Evolutionary conservation across 257 asterid species (phyloP).

Genomic region (Fraxinus anomala): DNA sequence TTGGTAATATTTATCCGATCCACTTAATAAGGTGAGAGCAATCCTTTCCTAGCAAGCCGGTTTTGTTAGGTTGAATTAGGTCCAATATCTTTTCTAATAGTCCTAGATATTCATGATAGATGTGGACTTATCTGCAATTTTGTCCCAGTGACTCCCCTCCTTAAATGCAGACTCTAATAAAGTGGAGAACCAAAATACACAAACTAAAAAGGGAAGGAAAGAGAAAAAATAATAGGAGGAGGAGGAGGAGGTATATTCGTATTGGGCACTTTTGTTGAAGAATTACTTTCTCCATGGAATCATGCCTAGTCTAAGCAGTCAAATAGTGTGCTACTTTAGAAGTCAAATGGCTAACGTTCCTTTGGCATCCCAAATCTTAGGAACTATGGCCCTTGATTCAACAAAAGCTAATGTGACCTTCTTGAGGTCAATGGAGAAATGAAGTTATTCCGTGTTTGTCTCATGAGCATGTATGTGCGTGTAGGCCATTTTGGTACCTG

Average conservation of each 20-base stretch:
- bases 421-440: not conserved
- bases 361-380: not conserved
- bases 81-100: too few relatives aligned
- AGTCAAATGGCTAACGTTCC: not conserved
- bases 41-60: too few relatives aligned
- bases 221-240: too few relatives aligned
- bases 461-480: not conserved
- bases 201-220: not conserved
- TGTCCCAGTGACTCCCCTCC: not conserved
- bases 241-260: not conserved
- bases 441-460: not conserved
- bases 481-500: not conserved
- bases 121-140: not conserved
- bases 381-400: not conserved
- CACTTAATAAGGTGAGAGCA: too few relatives aligned
- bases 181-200: not conserved
- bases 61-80: too few relatives aligned
- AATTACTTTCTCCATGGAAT: not conserved
- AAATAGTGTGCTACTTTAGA: not conserved
- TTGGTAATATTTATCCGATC: too few relatives aligned
- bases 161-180: not conserved
- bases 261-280: not conserved
- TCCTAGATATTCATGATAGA: not conserved
- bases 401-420: not conserved
- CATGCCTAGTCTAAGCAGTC: not conserved